Conservation (phyloP, 225 moss, liverwort and hornwort species). For the Pseudoscleropodium purum region DNA sequence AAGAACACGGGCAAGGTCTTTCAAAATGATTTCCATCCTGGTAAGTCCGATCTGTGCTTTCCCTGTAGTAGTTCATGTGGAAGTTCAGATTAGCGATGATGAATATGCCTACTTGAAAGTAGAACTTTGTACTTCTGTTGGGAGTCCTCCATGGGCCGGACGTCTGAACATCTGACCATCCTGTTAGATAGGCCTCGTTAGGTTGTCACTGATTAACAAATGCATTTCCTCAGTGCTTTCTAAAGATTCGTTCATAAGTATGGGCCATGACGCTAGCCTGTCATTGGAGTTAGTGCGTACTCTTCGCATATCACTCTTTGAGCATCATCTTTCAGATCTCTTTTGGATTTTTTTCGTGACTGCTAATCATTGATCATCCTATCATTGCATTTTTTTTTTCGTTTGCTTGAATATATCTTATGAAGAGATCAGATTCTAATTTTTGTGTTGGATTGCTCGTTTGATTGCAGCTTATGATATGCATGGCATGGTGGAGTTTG, state of each 20-base stretch:
- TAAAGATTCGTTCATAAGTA: neutral
- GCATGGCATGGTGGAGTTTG: slow-evolving; percentile 95
- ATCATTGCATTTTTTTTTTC: neutral
- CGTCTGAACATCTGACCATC: neutral
- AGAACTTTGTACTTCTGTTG: neutral
- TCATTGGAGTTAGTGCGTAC: neutral
- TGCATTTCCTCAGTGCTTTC: neutral
- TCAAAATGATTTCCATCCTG: slow-evolving; percentile 99
- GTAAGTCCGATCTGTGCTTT: slow-evolving; percentile 26
- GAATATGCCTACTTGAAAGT: neutral
- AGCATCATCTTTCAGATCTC: neutral
- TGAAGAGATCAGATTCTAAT: neutral
- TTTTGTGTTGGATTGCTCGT: neutral
- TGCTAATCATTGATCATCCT: neutral
- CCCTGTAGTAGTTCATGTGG: neutral
- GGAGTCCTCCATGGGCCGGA: neutral
- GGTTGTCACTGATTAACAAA: neutral
- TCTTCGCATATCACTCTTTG: neutral
- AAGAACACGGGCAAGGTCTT: slow-evolving; percentile 99
- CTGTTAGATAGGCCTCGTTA: neutral
- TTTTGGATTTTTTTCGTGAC: neutral
- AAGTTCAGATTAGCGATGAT: neutral
- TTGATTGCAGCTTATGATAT: slow-evolving; percentile 79
- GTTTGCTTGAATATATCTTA: neutral
- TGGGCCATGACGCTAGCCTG: neutral